Base-by-base conservation (phyloP, 2,329 filamentous ascomycete genomes). In the Huntiella decipiens region DNA sequence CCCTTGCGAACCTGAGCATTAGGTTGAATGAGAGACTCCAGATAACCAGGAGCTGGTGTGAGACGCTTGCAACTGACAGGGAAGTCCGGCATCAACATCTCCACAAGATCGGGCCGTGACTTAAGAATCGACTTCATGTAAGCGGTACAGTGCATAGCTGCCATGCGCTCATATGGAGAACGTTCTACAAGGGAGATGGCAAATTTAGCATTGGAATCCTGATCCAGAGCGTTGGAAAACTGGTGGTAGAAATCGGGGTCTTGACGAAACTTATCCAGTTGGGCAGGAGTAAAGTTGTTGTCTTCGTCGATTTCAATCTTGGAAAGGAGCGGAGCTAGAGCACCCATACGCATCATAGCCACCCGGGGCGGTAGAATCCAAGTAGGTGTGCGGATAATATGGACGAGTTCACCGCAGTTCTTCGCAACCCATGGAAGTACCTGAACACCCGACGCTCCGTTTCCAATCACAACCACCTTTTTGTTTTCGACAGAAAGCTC, bases 391-490 rank as follows among this genome's bases (percentile, higher is more conserved):
- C 65, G 61, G 22, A 67, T 55, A 44, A 63, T 61, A 46, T 64
- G 62, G 45, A 60, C 58, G 8, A 67, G 55, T 46, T 63, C 58
- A 42, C 59, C 59, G 38, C 63, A 60, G 28, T 58, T 60, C 62
- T 43, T 59, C 43, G 66, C 64, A n/a, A 74, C 64, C 28, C 64
- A 61, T 1, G 70, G 66, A 6, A 72, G 54, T 17, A 74, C 58
- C 51, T 75, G 71, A 11, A 74, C 62, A 0, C 68, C 71, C 0
- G 68, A 70, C 13, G 70, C 63, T 5, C 70, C 70, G 44, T 70
- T 73, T 6, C 71, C 71, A 43, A 76, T 71, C n/a, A 76, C 60
- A 2, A 65, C 69, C 5, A 74, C 64, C 0, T 59, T 63, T 54
- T 73, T 74, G 49, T 61, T 64, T n/a, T 60, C 54, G 47, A 64